phyloP scores from a whole-genome alignment of 768 basidiomycete species.

The Boletus vinaceobasis region DNA sequence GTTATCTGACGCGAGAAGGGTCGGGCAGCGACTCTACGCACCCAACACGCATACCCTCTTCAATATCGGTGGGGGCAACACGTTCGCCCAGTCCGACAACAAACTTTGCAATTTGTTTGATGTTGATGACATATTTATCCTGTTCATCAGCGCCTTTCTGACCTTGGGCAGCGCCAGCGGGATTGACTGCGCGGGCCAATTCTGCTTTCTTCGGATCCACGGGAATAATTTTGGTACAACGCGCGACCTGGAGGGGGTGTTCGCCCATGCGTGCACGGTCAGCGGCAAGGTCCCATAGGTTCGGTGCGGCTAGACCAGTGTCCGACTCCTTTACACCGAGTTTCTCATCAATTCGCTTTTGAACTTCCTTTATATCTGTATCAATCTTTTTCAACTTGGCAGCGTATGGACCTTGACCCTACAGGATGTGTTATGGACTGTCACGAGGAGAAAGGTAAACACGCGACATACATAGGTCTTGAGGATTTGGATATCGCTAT shows the following conservation, averaged over 20 bases:
- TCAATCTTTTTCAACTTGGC: conserved; percentile 84
- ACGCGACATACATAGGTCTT: conserved; percentile 82
- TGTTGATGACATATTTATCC: conserved; percentile 99
- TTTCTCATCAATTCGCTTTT: conserved; percentile 96
- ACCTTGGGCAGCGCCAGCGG: conserved; percentile 72
- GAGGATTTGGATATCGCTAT: conserved; percentile 97
- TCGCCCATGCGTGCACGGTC: conserved; percentile 90
- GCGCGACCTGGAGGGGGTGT: conserved; percentile 93
- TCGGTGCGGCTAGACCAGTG: conserved; percentile 94
- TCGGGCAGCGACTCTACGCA: conserved; percentile 37
- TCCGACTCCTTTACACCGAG: conserved; percentile 99
- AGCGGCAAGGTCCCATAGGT: conserved; percentile 94
- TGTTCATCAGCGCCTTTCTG: conserved; percentile 98
- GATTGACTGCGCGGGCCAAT: conserved; percentile 75
- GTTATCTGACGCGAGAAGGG: neutral
- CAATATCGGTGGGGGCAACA: conserved; percentile 96
- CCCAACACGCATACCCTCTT: conserved; percentile 99
- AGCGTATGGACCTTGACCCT: conserved; percentile 99
- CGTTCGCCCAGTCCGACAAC: conserved; percentile 96
- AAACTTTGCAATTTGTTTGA: conserved; percentile 99
- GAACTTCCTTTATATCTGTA: conserved; percentile 89
- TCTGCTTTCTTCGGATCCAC: conserved; percentile 73
- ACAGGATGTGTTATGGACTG: conserved; percentile 5
- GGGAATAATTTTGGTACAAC: conserved; percentile 97
- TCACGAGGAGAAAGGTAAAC: neutral